These are phyloP conservation scores for Saururus chinensis DNA, from an alignment of 164 flowering plant genomes.

Conservation along the genomic window DNA sequence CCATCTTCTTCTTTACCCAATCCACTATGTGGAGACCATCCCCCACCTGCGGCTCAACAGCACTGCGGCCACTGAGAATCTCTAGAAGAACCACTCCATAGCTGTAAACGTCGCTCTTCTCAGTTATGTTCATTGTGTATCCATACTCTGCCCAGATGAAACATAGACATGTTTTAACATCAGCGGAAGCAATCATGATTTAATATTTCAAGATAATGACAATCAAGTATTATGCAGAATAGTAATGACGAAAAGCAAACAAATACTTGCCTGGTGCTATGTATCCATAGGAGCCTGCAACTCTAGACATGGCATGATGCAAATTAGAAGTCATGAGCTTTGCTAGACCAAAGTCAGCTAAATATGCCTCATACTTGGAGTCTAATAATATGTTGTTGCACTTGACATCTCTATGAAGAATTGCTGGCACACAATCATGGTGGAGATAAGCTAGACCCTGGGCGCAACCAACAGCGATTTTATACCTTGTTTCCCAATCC, in stretches of 20 bases:
- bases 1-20: slow-evolving; percentile 95
- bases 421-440: slow-evolving; percentile 71
- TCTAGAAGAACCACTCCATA: slow-evolving; percentile 89
- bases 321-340: slow-evolving; percentile 58
- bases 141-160: slow-evolving; percentile 69
- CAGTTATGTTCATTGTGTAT: slow-evolving; percentile 92
- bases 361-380: slow-evolving; percentile 58
- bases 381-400: slow-evolving; percentile 75
- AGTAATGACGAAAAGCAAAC: no score
- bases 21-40: slow-evolving; percentile 91
- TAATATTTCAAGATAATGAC: background rate
- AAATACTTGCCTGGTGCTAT: slow-evolving; percentile 68
- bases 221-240: no score
- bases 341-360: slow-evolving; percentile 78
- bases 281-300: slow-evolving; percentile 80
- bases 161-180: background rate
- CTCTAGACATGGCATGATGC: slow-evolving; percentile 62
- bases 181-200: no score
- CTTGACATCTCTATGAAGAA: slow-evolving; percentile 76
- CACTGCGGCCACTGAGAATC: slow-evolving; percentile 78
- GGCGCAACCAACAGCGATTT: slow-evolving; percentile 70
- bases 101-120: slow-evolving; percentile 97
- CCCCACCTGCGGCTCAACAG: slow-evolving; percentile 50
- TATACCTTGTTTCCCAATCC: slow-evolving; percentile 81
- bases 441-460: slow-evolving; percentile 83